These are phyloP conservation scores for Aspergillus fructus DNA, from an alignment of 2,329 filamentous ascomycete species.

Conservation along the genomic window DNA sequence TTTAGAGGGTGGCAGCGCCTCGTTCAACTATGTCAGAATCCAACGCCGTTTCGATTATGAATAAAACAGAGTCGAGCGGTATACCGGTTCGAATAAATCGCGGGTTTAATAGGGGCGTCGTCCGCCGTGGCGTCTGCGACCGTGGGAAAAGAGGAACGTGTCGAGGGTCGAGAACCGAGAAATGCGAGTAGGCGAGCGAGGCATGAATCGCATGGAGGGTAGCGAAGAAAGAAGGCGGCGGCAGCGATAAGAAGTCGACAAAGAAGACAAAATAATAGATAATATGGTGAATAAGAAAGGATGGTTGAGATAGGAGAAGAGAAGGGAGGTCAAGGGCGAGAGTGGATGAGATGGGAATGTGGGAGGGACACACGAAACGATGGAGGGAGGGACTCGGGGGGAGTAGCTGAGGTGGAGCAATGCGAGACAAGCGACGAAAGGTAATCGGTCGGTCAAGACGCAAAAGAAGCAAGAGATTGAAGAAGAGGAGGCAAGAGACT, in stretches of 20 bases:
- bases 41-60: background rate
- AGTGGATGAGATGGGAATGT: conserved; percentile 4
- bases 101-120: conserved; percentile 14
- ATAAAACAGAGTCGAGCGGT: background rate
- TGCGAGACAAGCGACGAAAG: conserved; percentile 4
- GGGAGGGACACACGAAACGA: conserved; percentile 1
- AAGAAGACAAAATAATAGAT: conserved; percentile 14
- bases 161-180: conserved; percentile 22
- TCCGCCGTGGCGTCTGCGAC: conserved; percentile 26
- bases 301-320: conserved; percentile 15
- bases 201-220: conserved; percentile 26
- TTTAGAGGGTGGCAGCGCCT: background rate
- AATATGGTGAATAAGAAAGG: conserved; percentile 10
- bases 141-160: conserved; percentile 21
- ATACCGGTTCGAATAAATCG: background rate
- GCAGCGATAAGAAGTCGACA: conserved; percentile 10
- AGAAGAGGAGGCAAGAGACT: conserved; percentile 4
- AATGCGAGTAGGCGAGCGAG: conserved; percentile 17
- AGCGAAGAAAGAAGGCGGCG: conserved; percentile 3
- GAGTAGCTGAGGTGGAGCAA: background rate
- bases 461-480: background rate
- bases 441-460: conserved; percentile 4
- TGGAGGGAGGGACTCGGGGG: background rate
- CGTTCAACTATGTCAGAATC: background rate
- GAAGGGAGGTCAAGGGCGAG: conserved; percentile 4